A percentile compares a stretch with the other conserved stretches of the same genome.
Conservation (phyloP, 1,139 yeast species). For the Suhomyces coccinellae region DNA sequence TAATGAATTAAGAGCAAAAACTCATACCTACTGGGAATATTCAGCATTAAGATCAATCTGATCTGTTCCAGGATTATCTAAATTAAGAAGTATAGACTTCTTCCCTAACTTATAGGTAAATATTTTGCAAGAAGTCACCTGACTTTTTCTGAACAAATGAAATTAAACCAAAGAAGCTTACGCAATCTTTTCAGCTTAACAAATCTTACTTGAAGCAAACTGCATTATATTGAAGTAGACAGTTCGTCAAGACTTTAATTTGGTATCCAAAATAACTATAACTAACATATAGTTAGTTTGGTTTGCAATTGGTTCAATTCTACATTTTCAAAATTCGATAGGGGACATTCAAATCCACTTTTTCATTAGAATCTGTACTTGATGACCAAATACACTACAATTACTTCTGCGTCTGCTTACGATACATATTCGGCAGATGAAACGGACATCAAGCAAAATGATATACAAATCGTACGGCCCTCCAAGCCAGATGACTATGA, state of each 20-base stretch:
- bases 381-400: constrained; percentile 10
- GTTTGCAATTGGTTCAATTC: no score
- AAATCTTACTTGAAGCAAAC: background rate
- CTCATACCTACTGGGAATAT: no score
- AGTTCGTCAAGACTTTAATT: no score
- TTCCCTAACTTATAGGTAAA: background rate
- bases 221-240: background rate
- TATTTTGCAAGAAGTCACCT: constrained; percentile 5
- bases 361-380: background rate
- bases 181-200: constrained; percentile 8
- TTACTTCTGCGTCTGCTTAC: constrained; percentile 15
- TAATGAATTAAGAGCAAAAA: no score
- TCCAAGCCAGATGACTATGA: constrained; percentile 22
- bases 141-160: constrained; percentile 10
- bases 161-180: constrained; percentile 7
- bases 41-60: no score
- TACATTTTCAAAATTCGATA: no score
- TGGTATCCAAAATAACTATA: background rate
- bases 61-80: no score
- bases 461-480: constrained; percentile 10
- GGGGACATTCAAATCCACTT: no score
- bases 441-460: background rate
- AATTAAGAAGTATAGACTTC: no score
- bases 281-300: no score
- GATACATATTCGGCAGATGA: constrained; percentile 3